Evolutionary conservation across 2,329 filamentous ascomycete species (phyloP).

Genomic region (Beauveria australis): DNA sequence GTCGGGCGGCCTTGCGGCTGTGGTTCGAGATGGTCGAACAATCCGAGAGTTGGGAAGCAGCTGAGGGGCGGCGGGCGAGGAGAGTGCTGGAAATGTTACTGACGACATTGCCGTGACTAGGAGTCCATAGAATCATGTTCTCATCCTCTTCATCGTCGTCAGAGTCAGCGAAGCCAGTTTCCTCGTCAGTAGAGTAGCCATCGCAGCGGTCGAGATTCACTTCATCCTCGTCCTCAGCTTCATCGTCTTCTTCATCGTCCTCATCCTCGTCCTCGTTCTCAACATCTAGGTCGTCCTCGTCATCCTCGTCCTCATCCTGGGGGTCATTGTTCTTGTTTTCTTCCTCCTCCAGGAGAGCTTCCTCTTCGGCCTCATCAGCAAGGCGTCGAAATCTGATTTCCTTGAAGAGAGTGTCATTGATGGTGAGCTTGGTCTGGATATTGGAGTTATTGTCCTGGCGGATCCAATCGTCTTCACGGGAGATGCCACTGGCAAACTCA

Average conservation of each 20-base stretch:
- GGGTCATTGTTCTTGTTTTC: conserved; percentile 38
- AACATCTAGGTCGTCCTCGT: conserved; percentile 37
- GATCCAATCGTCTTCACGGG: conserved; percentile 88
- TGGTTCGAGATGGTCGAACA: conserved; percentile 47
- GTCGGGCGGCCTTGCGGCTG: conserved; percentile 23
- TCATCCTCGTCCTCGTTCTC: conserved; percentile 41
- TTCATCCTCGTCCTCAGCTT: conserved; percentile 44
- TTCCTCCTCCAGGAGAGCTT: conserved; percentile 69
- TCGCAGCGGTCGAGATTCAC: conserved; percentile 45
- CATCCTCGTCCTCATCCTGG: conserved; percentile 37
- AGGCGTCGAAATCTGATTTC: conserved; percentile 82
- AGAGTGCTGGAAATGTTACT: conserved; percentile 28
- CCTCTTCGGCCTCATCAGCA: conserved; percentile 84
- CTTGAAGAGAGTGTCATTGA: conserved; percentile 82
- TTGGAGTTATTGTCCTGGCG: conserved; percentile 52
- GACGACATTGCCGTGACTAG: conserved; percentile 31
- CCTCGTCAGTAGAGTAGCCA: conserved; percentile 68
- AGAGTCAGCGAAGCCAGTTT: conserved; percentile 60
- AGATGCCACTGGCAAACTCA: conserved; percentile 78
- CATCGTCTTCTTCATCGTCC: conserved; percentile 43
- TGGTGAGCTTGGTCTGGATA: conserved; percentile 65
- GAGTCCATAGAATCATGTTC: conserved; percentile 46
- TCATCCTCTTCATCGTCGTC: conserved; percentile 64
- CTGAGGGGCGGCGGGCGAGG: conserved; percentile 26
- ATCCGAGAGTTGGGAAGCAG: conserved; percentile 46